phyloP scores from a whole-genome alignment of 1,284 basidiomycete genomes.

The Boletus mariae region DNA sequence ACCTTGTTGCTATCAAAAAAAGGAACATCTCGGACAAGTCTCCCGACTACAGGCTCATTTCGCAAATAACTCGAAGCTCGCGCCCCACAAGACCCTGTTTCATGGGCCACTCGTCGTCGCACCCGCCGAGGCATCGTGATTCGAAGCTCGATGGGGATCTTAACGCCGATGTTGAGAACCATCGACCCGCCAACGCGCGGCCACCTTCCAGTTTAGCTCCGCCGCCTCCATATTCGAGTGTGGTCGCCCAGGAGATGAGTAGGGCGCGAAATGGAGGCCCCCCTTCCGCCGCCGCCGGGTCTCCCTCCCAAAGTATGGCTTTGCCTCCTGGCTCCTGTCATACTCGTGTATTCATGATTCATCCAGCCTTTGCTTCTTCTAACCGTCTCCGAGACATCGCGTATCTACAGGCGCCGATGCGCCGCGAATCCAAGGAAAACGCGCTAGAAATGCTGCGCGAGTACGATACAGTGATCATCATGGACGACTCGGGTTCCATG shows the following conservation, averaged over 20 bases:
- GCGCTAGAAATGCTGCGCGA: constrained; percentile 40
- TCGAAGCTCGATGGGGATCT: not conserved
- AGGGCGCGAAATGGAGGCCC: not conserved
- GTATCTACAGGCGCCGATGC: constrained; percentile 28
- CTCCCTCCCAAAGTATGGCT: constrained; percentile 19
- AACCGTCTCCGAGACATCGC: constrained; percentile 19
- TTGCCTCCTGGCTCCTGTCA: constrained; percentile 18
- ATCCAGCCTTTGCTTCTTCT: constrained; percentile 16
- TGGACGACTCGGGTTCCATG: constrained; percentile 64
- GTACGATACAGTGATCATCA: constrained; percentile 52
- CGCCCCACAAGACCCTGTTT: not conserved
- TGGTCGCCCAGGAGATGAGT: constrained; percentile 5
- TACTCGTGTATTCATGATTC: constrained; percentile 24
- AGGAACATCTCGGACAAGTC: no score
- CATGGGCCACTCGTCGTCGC: constrained; percentile 16
- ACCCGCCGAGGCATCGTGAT: constrained; percentile 2
- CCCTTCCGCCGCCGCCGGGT: constrained; percentile 4
- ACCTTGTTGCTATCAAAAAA: no score
- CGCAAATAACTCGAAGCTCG: not conserved
- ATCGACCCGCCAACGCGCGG: not conserved
- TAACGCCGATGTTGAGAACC: constrained; percentile 5
- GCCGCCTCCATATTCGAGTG: constrained; percentile 23
- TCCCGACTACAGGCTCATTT: not conserved
- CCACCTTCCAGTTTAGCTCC: constrained; percentile 4
- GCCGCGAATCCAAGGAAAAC: constrained; percentile 35